phyloP scores from a whole-genome alignment of 352 stramenopile species.

The Globisporangium takayamanum region DNA sequence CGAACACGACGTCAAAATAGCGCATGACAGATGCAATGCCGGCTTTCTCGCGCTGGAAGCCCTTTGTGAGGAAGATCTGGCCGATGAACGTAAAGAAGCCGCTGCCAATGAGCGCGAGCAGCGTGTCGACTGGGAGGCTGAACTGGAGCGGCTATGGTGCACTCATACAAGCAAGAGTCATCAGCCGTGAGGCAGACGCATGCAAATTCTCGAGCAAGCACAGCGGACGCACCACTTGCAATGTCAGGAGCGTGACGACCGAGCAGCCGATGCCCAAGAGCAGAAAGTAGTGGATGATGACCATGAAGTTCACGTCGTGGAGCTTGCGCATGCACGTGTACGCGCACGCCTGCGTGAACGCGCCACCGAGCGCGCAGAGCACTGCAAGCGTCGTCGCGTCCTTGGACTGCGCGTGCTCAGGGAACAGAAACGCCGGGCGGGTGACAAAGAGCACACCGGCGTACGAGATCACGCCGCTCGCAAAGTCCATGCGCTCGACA shows the following conservation, averaged over 20 bases:
- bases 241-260: slow-evolving; percentile 20
- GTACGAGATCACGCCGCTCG: slow-evolving; percentile 44
- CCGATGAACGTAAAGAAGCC: slow-evolving; percentile 44
- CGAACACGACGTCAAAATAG: slow-evolving; percentile 69
- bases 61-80: slow-evolving; percentile 46
- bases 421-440: slow-evolving; percentile 51
- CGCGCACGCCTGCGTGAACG: slow-evolving; percentile 36
- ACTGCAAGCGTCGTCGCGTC: slow-evolving; percentile 21
- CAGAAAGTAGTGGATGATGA: slow-evolving; percentile 33
- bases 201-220: background rate
- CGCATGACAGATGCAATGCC: slow-evolving; percentile 62
- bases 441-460: slow-evolving; percentile 58
- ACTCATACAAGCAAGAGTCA: background rate
- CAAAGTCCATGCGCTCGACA: slow-evolving; percentile 40
- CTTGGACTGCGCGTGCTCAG: slow-evolving; percentile 6
- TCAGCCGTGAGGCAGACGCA: background rate
- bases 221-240: slow-evolving; percentile 21
- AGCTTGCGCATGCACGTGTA: slow-evolving; percentile 56
- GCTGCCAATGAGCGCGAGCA: slow-evolving; percentile 34
- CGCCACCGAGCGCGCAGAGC: slow-evolving; percentile 30
- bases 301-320: slow-evolving; percentile 26
- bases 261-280: slow-evolving; percentile 28
- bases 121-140: slow-evolving; percentile 14
- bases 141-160: slow-evolving; percentile 1
- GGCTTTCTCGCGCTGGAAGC: slow-evolving; percentile 51